Conservation (phyloP, 2,329 filamentous ascomycete genomes). For the Aspergillus sp. region DNA sequence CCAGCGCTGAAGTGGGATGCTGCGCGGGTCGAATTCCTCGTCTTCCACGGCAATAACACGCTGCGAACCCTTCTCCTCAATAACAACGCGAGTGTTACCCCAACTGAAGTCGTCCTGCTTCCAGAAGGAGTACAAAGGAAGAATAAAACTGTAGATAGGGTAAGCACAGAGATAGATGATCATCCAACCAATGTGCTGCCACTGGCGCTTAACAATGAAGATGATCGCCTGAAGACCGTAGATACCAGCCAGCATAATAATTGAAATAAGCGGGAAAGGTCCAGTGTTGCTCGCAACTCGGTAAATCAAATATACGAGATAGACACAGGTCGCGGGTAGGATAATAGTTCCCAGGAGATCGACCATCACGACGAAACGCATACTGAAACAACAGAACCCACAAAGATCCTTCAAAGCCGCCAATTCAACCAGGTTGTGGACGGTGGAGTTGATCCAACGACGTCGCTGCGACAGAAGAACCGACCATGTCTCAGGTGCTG, state of each 20-base stretch:
- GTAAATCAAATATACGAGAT: slow-evolving; percentile 87
- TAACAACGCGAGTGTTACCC: slow-evolving; percentile 97
- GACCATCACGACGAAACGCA: slow-evolving; percentile 94
- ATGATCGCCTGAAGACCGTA: slow-evolving; percentile 96
- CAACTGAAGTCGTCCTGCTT: slow-evolving; percentile 98
- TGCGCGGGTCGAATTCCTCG: slow-evolving; percentile 84
- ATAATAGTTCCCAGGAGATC: slow-evolving; percentile 92
- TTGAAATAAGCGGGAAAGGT: slow-evolving; percentile 80
- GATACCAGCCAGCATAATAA: slow-evolving; percentile 84
- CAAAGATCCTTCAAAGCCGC: slow-evolving; percentile 90
- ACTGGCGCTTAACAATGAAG: slow-evolving; percentile 94
- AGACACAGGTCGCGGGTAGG: slow-evolving; percentile 82
- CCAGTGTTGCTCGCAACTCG: slow-evolving; percentile 66
- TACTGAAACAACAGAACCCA: slow-evolving; percentile 98
- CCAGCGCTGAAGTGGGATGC: slow-evolving; percentile 93
- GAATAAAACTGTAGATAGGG: slow-evolving; percentile 86
- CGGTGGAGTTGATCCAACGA: slow-evolving; percentile 98
- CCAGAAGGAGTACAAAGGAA: slow-evolving; percentile 98
- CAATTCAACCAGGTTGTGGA: slow-evolving; percentile 92
- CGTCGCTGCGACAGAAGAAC: slow-evolving; percentile 96
- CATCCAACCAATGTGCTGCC: slow-evolving; percentile 97
- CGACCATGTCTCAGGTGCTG: slow-evolving; percentile 90
- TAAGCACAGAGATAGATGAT: slow-evolving; percentile 89
- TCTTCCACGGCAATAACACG: slow-evolving; percentile 82
- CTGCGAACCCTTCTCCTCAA: slow-evolving; percentile 89